These are phyloP conservation scores for Rickenella mellea DNA, from an alignment of 768 basidiomycete genomes.

Conservation along the genomic window DNA sequence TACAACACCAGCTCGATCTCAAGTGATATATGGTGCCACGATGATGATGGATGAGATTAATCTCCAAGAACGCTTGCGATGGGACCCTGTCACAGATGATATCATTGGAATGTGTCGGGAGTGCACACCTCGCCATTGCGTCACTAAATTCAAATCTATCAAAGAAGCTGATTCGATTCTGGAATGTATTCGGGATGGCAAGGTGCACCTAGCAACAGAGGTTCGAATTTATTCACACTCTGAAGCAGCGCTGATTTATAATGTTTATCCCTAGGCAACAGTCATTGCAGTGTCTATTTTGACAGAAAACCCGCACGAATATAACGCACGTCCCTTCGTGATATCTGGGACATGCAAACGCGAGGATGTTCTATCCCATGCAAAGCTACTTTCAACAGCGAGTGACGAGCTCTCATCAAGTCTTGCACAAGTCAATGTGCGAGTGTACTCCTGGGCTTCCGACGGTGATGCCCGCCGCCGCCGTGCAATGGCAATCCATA, in stretches of 20 bases:
- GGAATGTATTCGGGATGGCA: conserved; percentile 5
- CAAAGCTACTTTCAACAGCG: conserved; percentile 11
- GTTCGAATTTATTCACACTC: conserved; percentile 1
- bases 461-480: conserved; percentile 22
- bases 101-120: conserved; percentile 17
- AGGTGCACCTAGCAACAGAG: conserved; percentile 6
- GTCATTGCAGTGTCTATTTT: conserved; percentile 15
- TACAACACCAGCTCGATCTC: conserved; percentile 4
- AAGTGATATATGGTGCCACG: conserved; percentile 3
- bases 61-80: conserved; percentile 10
- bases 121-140: conserved; percentile 5
- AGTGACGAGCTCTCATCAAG: conserved; percentile 9
- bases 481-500: conserved; percentile 14
- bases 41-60: conserved; percentile 17
- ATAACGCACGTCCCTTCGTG: conserved; percentile 14
- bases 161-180: conserved; percentile 4
- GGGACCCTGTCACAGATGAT: conserved; percentile 13
- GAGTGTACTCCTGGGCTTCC: conserved; percentile 19
- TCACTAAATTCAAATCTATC: conserved; percentile 10
- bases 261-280: conserved; percentile 13
- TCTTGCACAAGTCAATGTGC: too few species aligned
- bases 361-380: conserved; percentile 13
- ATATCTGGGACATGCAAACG: conserved; percentile 19
- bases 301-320: conserved; percentile 10
- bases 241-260: neutral